Evolutionary conservation across 768 basidiomycete genomes (phyloP).

Genomic region (Fistulinella prunicolor): DNA sequence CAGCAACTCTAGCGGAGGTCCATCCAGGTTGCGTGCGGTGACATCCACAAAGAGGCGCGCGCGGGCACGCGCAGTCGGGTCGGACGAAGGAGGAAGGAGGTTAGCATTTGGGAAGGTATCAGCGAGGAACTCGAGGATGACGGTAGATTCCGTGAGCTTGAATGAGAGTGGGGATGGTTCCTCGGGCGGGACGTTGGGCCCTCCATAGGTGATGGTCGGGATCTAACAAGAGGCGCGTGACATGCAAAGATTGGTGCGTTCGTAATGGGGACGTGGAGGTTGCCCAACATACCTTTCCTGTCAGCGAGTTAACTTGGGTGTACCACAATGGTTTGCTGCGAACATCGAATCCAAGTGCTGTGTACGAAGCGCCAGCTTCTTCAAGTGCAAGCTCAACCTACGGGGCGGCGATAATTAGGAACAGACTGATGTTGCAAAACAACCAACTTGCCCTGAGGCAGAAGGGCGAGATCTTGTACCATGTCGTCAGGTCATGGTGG

Average conservation of each 20-base stretch:
- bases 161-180: constrained; percentile 54
- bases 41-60: constrained; percentile 61
- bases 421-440: neutral
- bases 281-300: constrained; percentile 46
- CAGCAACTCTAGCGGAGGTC: constrained; percentile 34
- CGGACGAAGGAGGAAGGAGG: constrained; percentile 44
- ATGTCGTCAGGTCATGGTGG: neutral
- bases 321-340: constrained; percentile 68
- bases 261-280: neutral
- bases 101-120: constrained; percentile 48
- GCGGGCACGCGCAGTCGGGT: constrained; percentile 53
- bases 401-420: neutral
- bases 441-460: constrained; percentile 44
- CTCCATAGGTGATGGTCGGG: constrained; percentile 59
- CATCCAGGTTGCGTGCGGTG: constrained; percentile 41
- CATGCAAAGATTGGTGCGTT: neutral
- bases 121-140: constrained; percentile 64
- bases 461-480: constrained; percentile 49
- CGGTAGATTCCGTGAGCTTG: constrained; percentile 62
- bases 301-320: constrained; percentile 52
- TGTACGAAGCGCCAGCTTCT: constrained; percentile 49
- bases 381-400: constrained; percentile 58
- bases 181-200: constrained; percentile 49
- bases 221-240: no score
- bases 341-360: constrained; percentile 53